These are phyloP conservation scores for Cutaneotrichosporon sp. DNA, from an alignment of 1,284 basidiomycete genomes.

Conservation along the genomic window DNA sequence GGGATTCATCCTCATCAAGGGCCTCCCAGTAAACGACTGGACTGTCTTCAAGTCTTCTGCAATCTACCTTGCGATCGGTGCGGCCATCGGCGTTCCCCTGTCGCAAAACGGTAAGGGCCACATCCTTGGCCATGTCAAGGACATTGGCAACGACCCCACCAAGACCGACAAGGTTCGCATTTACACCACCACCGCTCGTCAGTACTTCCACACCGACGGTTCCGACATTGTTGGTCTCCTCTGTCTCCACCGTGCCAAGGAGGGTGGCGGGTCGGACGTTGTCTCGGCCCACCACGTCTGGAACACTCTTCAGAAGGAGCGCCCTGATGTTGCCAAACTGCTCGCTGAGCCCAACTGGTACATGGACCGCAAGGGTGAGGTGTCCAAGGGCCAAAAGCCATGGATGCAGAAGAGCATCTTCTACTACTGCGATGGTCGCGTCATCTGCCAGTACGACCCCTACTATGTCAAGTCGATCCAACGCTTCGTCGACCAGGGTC, in stretches of 20 bases:
- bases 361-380: conserved; percentile 47
- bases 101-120: conserved; percentile 49
- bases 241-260: conserved; percentile 51
- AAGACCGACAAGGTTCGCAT: conserved; percentile 50
- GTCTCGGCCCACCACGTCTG: conserved; percentile 48
- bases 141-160: conserved; percentile 49
- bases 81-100: conserved; percentile 42
- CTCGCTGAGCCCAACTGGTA: conserved; percentile 44
- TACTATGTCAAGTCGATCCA: conserved; percentile 36
- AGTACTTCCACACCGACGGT: conserved; percentile 48
- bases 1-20: conserved; percentile 49
- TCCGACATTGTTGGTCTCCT: conserved; percentile 48
- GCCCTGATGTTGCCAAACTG: conserved; percentile 49
- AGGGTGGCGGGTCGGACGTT: conserved; percentile 51
- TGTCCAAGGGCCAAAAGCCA: conserved; percentile 38
- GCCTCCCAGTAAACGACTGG: conserved; percentile 46
- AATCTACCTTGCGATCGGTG: conserved; percentile 48
- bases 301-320: conserved; percentile 48
- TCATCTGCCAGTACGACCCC: conserved; percentile 37
- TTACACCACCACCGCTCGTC: conserved; percentile 48
- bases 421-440: conserved; percentile 21
- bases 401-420: conserved; percentile 29
- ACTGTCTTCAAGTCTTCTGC: conserved; percentile 42
- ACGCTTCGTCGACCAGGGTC: conserved; percentile 40
- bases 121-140: conserved; percentile 49